Base-by-base conservation (phyloP, 352 stramenopile species). In the Phytopythium aichiense region DNA sequence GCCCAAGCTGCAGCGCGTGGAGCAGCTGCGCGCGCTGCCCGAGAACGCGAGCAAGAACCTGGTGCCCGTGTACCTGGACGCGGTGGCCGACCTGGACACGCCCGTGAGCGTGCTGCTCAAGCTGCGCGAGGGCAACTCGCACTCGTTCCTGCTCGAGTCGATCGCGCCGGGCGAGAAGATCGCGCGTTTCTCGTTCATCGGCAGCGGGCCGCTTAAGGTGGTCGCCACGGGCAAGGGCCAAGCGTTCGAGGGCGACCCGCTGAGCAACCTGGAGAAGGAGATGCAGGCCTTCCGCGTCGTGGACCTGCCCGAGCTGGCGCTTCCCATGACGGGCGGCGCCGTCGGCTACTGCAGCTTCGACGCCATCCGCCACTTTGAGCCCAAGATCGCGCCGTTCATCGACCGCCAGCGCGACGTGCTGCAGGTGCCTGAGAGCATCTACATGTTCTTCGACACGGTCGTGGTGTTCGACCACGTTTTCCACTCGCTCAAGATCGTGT, bases 401-500 rank as follows among this genome's bases (percentile, higher is more conserved):
- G 82, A 84, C 28, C 67, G 69, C 9, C 88, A 96, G 61, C 77
- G 73, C 50, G 87, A 96, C 61, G 77, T 94, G 60, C 66, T 96
- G 18, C 62, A 88, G 33, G 81, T 95, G 22, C 88, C 88, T 18
- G 88, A 96, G 71, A 94, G 85, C 64, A 89, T 94, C 65, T 96
- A 94, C 70, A 96, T 96, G 88, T 85, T 96, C 63, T 94, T 94
- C 48, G 81, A 95, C 71, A 95, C 87, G 57, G 76, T 95, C 45
- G 81, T 96, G 46, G 86, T 95, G 35, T 96, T 96, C 65, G 88
- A 96, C 69, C 88, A 95, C 71, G 87, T 94, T 11, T 93, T 93
- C 67, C 87, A 96, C 72, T 91, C 88, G 71, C 75, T 96, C 67
- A 94, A 94, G 76, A 84, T 96, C 54, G 84, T 95, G 23, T 94